Base-by-base conservation (phyloP, 768 basidiomycete genomes). In the Megacollybia marginata region DNA sequence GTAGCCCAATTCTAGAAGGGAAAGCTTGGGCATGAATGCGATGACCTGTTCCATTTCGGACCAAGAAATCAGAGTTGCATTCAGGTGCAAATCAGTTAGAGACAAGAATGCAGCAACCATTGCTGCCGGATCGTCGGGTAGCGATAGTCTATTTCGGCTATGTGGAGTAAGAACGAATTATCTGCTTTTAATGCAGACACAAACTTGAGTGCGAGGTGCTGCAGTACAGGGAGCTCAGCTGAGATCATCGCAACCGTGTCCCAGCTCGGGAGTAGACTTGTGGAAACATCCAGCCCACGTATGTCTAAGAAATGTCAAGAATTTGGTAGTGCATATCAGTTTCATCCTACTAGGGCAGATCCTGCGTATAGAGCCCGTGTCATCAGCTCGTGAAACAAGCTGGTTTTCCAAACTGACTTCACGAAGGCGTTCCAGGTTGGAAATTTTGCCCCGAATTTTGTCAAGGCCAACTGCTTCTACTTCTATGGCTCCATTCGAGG, bases 391-490 rank as follows among this genome's bases (percentile, higher is more conserved):
- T 44, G 79, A 74, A 11, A 95, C 81, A 48, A 69, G 62, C 53
- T 83, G 78, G 56, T 71, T 73, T 59, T 94, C 88, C 28, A 96
- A 69, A 52, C 93, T 92, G 47, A 87, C 79, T 62, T 92, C 86
- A 48, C 80, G 79, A 46, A 98, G 70, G 15, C 73, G 73, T 44
- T 75, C 73, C 16, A 97, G 65, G 48, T 79, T 69, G 5, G 84
- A 70, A 23, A 95, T 74, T 43, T 85, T 86, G 23, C 69, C 67
- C 58, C 86, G 76, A 50, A 96, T 80, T 61, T 84, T 89, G 59
- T 89, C 84, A 23, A 96, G 69, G 42, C 80, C 76, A 4, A 92
- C 87, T 4, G 89, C 92, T 64, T 94, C 88, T 11, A 98, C 89
- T 55, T 85, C 71, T 55, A 98, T 93, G 4, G 79, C 73, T 28